These are phyloP conservation scores for Evernia prunastri DNA, from an alignment of 495 filamentous ascomycete genomes.

Conservation along the genomic window DNA sequence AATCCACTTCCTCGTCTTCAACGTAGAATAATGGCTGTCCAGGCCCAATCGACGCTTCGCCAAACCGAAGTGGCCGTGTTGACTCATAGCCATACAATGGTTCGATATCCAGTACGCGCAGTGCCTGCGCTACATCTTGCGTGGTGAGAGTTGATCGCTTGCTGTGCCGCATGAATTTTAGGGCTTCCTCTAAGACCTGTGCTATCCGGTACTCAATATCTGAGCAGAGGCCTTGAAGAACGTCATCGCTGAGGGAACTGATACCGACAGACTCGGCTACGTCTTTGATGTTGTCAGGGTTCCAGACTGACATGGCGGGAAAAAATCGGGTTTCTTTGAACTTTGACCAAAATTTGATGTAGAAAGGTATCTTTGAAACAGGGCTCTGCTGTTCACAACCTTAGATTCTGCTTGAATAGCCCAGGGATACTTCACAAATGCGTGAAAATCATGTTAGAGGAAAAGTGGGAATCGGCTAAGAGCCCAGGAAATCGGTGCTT, in stretches of 20 bases:
- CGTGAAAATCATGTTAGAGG: neutral
- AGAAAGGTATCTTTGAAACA: neutral
- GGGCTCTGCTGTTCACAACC: neutral
- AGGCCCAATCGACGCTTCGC: slow-evolving; percentile 86
- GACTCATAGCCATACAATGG: slow-evolving; percentile 95
- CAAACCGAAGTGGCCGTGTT: slow-evolving; percentile 75
- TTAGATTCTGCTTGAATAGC: neutral
- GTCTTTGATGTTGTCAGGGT: slow-evolving; percentile 88
- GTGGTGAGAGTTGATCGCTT: slow-evolving; percentile 78
- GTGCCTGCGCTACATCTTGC: slow-evolving; percentile 75
- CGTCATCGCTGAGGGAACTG: slow-evolving; percentile 67
- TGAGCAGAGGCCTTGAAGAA: slow-evolving; percentile 73
- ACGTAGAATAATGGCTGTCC: slow-evolving; percentile 97
- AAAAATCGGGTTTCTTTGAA: neutral
- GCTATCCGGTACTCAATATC: slow-evolving; percentile 93
- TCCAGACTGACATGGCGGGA: slow-evolving; percentile 64
- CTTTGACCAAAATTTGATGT: neutral
- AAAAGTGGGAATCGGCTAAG: neutral
- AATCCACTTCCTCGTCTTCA: slow-evolving; percentile 97
- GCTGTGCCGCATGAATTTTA: slow-evolving; percentile 89
- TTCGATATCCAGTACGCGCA: slow-evolving; percentile 82
- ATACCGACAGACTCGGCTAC: slow-evolving; percentile 95
- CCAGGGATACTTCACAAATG: neutral
- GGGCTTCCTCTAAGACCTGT: slow-evolving; percentile 84
- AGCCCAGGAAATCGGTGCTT: neutral